Evolutionary conservation across 139 green algal species (phyloP), one percentile per base, ranked within the genome.

Genomic region (Pseudopediastrum boryanum): DNA sequence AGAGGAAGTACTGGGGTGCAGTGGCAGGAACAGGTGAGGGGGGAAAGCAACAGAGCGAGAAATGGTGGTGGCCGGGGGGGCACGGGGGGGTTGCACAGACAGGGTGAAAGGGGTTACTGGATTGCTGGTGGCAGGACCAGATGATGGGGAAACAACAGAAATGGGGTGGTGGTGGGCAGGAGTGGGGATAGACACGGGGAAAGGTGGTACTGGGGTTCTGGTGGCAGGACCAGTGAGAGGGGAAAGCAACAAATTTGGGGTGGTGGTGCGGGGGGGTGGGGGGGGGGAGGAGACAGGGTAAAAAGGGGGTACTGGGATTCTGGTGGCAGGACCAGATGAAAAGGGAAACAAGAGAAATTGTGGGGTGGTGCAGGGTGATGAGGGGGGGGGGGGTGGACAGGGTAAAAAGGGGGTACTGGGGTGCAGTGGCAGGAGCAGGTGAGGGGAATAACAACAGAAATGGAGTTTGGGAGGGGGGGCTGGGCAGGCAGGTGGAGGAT

Each of bases 321-420:
- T n/a, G 66, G 1, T 87, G 85, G 83, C 85, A 87, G 75, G 16
- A 56, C 59, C 73, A 88, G 41, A 64, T 80, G 73, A 50, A 71
- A 42, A 7, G 35, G 44, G 21, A 7, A 29, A 3, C 43, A 77
- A 8, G 65, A 58, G 4, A 46, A 10, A 46, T 69, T 10, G 33
- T 33, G 0, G 35, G n/a, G n/a, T n/a, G 36, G 42, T 48, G 12
- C 4, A 8, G 46, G 7, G 38, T n/a, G n/a, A n/a, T n/a, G n/a
- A n/a, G n/a, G n/a, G n/a, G n/a, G n/a, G n/a, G n/a, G n/a, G n/a
- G n/a, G n/a, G n/a, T n/a, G n/a, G n/a, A n/a, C n/a, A n/a, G n/a
- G n/a, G n/a, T n/a, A n/a, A n/a, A n/a, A n/a, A n/a, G n/a, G n/a
- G n/a, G n/a, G n/a, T n/a, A n/a, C n/a, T n/a, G n/a, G n/a, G n/a